These are phyloP conservation scores for Tricholoma flavovirens DNA, from an alignment of 768 basidiomycete species.

Conservation along the genomic window DNA sequence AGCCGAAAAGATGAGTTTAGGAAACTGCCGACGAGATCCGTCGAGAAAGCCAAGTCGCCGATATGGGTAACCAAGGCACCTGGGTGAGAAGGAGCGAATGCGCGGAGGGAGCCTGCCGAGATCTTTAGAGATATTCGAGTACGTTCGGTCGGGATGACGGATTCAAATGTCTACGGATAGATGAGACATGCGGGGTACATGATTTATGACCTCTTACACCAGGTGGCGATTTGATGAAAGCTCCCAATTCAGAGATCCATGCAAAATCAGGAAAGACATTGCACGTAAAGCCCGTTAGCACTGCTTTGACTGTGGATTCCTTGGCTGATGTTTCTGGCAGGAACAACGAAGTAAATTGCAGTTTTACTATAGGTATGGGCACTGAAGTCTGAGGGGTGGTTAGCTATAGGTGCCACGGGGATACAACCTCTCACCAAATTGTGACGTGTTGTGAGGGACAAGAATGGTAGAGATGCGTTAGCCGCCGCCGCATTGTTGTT, in stretches of 20 bases:
- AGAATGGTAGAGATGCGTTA: slow-evolving; percentile 32
- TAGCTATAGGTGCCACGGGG: not conserved
- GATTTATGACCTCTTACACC: slow-evolving; percentile 52
- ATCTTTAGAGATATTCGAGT: slow-evolving; percentile 67
- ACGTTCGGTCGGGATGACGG: slow-evolving; percentile 85
- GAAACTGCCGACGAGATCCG: slow-evolving; percentile 66
- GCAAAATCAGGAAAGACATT: slow-evolving; percentile 54
- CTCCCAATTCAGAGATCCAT: slow-evolving; percentile 56
- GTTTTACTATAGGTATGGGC: slow-evolving; percentile 49
- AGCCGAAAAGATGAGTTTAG: slow-evolving; percentile 49
- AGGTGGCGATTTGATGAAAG: slow-evolving; percentile 77
- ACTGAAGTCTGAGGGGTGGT: slow-evolving; percentile 32
- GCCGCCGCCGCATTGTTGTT: slow-evolving; percentile 36
- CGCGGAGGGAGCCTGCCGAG: slow-evolving; percentile 59
- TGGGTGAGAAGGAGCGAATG: slow-evolving; percentile 49
- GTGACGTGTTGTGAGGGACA: slow-evolving; percentile 52
- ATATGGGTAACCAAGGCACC: slow-evolving; percentile 67
- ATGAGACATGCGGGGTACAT: not conserved
- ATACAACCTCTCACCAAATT: slow-evolving; percentile 44
- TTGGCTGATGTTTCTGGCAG: slow-evolving; percentile 63
- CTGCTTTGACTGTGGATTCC: slow-evolving; percentile 67
- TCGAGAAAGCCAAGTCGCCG: slow-evolving; percentile 62
- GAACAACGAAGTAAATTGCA: slow-evolving; percentile 61
- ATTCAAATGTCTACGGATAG: slow-evolving; percentile 68
- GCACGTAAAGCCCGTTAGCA: slow-evolving; percentile 58